Base-by-base conservation (phyloP, 2,329 filamentous ascomycete genomes). In the Penicillium sp. region DNA sequence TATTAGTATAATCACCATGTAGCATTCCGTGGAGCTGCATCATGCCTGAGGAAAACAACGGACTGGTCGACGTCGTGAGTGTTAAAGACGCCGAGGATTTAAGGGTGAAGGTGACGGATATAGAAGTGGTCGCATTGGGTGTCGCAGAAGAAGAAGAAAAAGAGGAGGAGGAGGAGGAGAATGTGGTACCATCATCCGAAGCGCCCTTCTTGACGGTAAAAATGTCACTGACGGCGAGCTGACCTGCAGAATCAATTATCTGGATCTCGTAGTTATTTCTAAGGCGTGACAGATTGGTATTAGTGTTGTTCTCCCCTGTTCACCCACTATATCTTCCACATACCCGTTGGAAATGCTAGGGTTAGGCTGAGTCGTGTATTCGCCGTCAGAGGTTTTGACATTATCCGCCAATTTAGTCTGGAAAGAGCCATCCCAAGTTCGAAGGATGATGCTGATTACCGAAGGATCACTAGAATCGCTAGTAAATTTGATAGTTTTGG, bases 341-440 rank as follows among this genome's bases (percentile, higher is more conserved):
- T 58, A 60, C 58, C 58, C 58, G 17, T 58, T 58, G 25, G 55
- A 51, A 58, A 60, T 60, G 22, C 58, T 60, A n/a, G 55, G 58
- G 43, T 60, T 60, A 39, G 58, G 55, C 55, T 60, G 58, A 14
- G 58, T 60, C 8, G 43, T 60, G 38, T 60, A 60, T 58, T 60
- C 55, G 31, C 58, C 58, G 1, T 50, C 55, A 45, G 58, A 51
- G 10, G 58, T 60, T 50, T 60, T 58, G 50, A 60, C 55, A 20
- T 60, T 60, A 51, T 60, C 58, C 14, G 55, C 58, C 50, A 60
- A 54, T 54, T 60, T 60, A 31, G 58, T 60, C 55, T 60, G 58
- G 55, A 60, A 60, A 22, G 58, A 60, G 17, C 58, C 58, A 60
- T 60, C 58, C 55, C 58, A 14, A 35, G 5, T 54, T 50, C 43